phyloP scores from a whole-genome alignment of 2,329 filamentous ascomycete species.

The Pseudophaeomoniella oleicola region DNA sequence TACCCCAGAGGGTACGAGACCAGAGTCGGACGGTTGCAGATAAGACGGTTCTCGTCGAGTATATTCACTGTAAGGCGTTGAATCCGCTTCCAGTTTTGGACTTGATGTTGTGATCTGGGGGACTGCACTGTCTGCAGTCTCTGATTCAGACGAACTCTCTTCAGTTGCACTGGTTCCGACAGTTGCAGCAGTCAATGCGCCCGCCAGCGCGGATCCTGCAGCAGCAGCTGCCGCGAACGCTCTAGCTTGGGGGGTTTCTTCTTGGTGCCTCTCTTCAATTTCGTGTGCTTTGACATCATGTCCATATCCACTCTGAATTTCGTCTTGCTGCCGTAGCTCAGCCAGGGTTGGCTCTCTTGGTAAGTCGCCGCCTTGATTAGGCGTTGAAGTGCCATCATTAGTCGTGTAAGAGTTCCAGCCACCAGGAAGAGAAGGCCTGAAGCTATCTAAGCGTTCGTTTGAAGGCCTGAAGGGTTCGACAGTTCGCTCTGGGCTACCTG shows the following conservation, averaged over 20 bases:
- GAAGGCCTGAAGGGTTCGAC: constrained; percentile 12
- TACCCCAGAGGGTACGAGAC: not conserved
- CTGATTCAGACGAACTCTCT: not conserved
- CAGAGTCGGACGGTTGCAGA: not conserved
- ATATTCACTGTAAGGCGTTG: not conserved
- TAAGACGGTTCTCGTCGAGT: not conserved
- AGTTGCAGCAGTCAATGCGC: constrained; percentile 22
- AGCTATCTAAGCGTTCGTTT: constrained; percentile 23
- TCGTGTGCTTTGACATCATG: not conserved
- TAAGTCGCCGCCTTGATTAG: too few species aligned
- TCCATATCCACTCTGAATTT: not conserved
- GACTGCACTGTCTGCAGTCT: constrained; percentile 4
- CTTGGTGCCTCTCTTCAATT: not conserved
- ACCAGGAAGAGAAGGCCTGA: constrained; percentile 36
- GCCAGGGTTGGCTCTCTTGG: constrained; percentile 4
- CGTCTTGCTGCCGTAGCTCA: not conserved
- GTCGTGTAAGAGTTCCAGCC: constrained; percentile 37
- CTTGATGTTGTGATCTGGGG: constrained; percentile 6
- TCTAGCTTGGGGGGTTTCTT: constrained; percentile 5
- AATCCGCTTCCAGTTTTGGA: not conserved
- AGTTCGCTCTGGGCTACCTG: constrained; percentile 20
- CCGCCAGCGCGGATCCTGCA: constrained; percentile 33
- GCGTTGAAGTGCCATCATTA: constrained; percentile 15
- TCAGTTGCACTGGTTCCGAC: not conserved
- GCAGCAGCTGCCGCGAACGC: constrained; percentile 29